Conservation (phyloP, 2,329 filamentous ascomycete genomes). For the Sarocladium strictum region DNA sequence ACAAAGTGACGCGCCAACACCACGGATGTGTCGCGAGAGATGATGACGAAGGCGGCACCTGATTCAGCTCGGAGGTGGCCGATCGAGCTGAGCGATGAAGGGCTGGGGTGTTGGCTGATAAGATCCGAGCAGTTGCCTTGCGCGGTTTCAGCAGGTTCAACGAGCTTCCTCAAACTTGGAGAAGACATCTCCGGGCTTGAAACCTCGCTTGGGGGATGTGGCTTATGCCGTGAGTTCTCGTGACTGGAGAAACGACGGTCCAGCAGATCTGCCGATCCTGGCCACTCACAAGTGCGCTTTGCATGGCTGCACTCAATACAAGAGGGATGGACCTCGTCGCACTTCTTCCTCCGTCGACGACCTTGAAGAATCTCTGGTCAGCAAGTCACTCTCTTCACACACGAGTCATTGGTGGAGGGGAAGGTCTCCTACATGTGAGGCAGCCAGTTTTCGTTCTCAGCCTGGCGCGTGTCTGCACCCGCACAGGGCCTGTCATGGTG, state of each 20-base stretch:
- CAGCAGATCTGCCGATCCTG: conserved; percentile 4
- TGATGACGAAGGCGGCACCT: conserved; percentile 9
- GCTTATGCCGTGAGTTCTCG: neutral
- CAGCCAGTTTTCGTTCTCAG: conserved; percentile 5
- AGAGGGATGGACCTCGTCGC: conserved; percentile 3
- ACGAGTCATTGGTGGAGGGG: too few relatives aligned
- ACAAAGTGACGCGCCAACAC: conserved; percentile 17
- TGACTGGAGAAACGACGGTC: conserved; percentile 9
- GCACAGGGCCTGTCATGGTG: too few relatives aligned
- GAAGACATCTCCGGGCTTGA: too few relatives aligned
- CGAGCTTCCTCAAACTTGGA: too few relatives aligned
- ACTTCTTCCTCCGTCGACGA: conserved; percentile 10
- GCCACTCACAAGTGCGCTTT: conserved; percentile 5
- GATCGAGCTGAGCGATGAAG: neutral
- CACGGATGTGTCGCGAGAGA: conserved; percentile 13
- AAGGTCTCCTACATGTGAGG: neutral
- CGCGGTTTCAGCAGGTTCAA: too few relatives aligned
- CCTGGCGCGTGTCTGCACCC: neutral
- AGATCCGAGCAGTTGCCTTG: too few relatives aligned
- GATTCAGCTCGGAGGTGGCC: neutral
- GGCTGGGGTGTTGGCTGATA: too few relatives aligned
- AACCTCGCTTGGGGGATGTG: neutral
- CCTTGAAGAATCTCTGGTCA: conserved; percentile 1
- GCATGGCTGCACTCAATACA: conserved; percentile 7
- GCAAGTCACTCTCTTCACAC: neutral